Percentiles rank a stretch among this genome's conserved stretches.
Conservation (phyloP, 2,329 filamentous ascomycete species). For the Passalora sequoiae region DNA sequence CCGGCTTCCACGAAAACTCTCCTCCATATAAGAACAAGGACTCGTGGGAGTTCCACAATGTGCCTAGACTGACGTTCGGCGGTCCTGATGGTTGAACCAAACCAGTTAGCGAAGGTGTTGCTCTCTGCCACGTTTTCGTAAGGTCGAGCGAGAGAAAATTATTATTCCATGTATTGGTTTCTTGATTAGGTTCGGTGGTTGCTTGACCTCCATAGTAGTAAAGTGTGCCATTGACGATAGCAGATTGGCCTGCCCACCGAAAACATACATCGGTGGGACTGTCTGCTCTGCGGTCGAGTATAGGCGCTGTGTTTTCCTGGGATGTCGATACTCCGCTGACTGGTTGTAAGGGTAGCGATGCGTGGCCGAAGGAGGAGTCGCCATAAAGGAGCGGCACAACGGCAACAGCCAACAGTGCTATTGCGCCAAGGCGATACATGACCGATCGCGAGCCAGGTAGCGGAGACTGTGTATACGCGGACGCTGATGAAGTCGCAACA, state of each 20-base stretch:
- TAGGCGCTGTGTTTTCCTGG: constrained; percentile 10
- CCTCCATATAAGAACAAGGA: constrained; percentile 70
- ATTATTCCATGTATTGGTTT: constrained; percentile 66
- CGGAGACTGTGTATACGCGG: constrained; percentile 16
- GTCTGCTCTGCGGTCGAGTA: constrained; percentile 21
- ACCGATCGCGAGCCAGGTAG: constrained; percentile 20
- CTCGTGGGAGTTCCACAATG: constrained; percentile 67
- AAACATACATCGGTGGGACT: constrained; percentile 56
- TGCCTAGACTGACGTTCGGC: constrained; percentile 66
- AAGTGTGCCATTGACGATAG: constrained; percentile 67
- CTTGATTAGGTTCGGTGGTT: constrained; percentile 54
- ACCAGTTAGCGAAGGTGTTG: constrained; percentile 57
- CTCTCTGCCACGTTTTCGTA: constrained; percentile 65
- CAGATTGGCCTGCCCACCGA: constrained; percentile 62
- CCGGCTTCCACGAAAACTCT: constrained; percentile 62
- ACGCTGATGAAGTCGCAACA: constrained; percentile 2
- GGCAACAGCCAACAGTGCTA: constrained; percentile 25
- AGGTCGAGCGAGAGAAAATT: constrained; percentile 68
- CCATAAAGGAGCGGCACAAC: constrained; percentile 28
- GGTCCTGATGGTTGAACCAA: constrained; percentile 63
- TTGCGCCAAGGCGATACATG: constrained; percentile 26
- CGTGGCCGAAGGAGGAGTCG: constrained; percentile 21
- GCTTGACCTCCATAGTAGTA: constrained; percentile 71
- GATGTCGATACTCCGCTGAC: constrained; percentile 31
- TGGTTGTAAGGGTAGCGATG: constrained; percentile 25